Base-by-base conservation (phyloP, 2,329 filamentous ascomycete species). In the Hymenoscyphus fraxineus region DNA sequence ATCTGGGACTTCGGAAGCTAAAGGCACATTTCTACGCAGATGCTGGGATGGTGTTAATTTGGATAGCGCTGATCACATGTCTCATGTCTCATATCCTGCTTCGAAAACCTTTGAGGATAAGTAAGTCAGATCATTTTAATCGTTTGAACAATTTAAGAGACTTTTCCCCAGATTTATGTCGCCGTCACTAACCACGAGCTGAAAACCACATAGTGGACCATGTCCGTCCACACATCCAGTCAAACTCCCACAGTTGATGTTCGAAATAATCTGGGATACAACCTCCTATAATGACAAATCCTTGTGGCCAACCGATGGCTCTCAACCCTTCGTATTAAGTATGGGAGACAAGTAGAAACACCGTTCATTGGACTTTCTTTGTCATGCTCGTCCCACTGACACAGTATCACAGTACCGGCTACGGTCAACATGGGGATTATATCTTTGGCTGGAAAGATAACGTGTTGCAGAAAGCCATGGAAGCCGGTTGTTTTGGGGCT, bases 161-260 rank as follows among this genome's bases (percentile, higher is more conserved):
- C 15, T 6, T 6, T 44, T 1, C 3, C 1, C 15, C 2, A n/a
- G 16, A 4, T 44, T 44, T 15, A n/a, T 44, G 27, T 27, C 3
- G 27, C 1, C 27, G 27, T 3, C 27, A 27, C 27, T 27, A 27
- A 27, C 3, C 3, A 27, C 27, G 27, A 27, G 27, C 27, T 27
- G 27, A 27, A 27, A 27, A 27, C 27, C 27, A 27, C 27, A 27
- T 27, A 27, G 27, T 27, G 27, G 27, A 27, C 27, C 27, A 27
- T 86, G 83, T 68, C 83, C 83, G 0, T 19, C 73, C 2, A 74
- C 78, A 2, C 82, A 85, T 69, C 84, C 83, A 0, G 78, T 80
- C 3, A 83, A 83, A 63, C 76, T 86, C 40, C 79, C 84, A 44
- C 84, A 83, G 13, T 76, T 88, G 65, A 85, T 88, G 74, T 85